Base-by-base conservation (phyloP, 1,139 yeast species). In the Candida mesenterica region DNA sequence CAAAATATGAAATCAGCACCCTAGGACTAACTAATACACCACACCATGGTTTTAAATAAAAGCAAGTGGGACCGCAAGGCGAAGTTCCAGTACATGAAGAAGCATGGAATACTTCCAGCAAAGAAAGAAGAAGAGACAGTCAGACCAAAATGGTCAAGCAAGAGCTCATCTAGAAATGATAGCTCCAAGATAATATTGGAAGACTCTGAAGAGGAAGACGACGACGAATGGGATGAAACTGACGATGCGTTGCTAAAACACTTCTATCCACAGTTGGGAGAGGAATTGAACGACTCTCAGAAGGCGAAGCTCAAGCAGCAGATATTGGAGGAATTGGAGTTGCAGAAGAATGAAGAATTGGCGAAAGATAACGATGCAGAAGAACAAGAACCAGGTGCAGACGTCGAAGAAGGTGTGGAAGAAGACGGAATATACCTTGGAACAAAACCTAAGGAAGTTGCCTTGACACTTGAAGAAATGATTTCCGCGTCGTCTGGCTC, bases 31-130 rank as follows among this genome's bases (percentile, higher is more conserved):
- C n/a, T n/a, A n/a, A n/a, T n/a, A n/a, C n/a, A 19, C 6, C 29
- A 6, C 8, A 14, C 16, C 12, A 69, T 69, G 75, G 75, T 69
- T 27, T 51, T 69, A 31, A 66, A 69, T 48, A 64, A 69, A 42
- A 57, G 66, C 8, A 70, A 69, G 49, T 69, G 73, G 68, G 76
- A 69, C 47, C 62, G 61, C 42, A 68, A 65, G 48, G 74, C 75
- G 31, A 70, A 66, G 44, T 41, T 49, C 42, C 54, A 57, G 45
- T 68, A 65, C 41, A 50, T 66, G 57, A 59, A 56, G 43, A 69
- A 68, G 42, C 75, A 70, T 49, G 72, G 72, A 7, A 41, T 48
- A 15, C 28, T 36, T n/a, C 46, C 50, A 1, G 32, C 16, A 6
- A 31, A 38, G 15, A 43, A 38, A 4, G 42, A 30, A n/a, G 41